Evolutionary conservation across 2,329 filamentous ascomycete species (phyloP), one percentile per base, ranked within the genome.

Genomic region (Phyllosticta paracitricarpa): DNA sequence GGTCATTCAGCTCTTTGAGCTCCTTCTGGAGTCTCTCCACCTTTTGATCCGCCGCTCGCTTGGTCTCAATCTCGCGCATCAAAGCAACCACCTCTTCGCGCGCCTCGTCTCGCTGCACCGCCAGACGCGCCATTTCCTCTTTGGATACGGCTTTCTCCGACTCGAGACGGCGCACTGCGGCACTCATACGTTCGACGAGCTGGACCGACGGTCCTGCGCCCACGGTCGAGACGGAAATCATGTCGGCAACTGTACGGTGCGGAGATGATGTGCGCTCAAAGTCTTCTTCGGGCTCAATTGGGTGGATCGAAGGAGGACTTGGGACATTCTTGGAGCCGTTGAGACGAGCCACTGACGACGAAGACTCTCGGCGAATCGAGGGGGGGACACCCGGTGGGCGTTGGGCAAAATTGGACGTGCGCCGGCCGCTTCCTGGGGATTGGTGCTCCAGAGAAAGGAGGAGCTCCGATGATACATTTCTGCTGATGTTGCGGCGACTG

Each of bases 151-250:
- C 89, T 71, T 96, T 96, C 71, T 99, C 94, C 56, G 86, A 90
- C 71, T 99, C 94, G 0, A 99, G 80, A 5, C 93, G 85, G 9
- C 94, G 88, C 54, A 99, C 92, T 0, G 91, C 90, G 2, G 92
- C 90, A 69, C 89, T 95, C 90, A 99, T 96, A 59, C 93, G 85
- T 76, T 97, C 94, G 17, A 99, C 92, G 0, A 99, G 83, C 75
- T 97, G 93, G 1, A 99, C 93, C 0, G 89, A 93, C 0, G 94
- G 94, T 0, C 94, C 94, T 0, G 93, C 92, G 0, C 87, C 93
- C 8, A 91, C 88, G 0, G 93, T 97, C 0, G 91, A 96, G 6
- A 90, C 89, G 1, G 90, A 95, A 30, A 94, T 83, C 78, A 96
- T 88, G 68, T 96, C 92, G 66, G 73, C 72, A 63, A 75, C 82